Conservation (phyloP, 352 stramenopile species). For the Poterioochromonas sp. region DNA sequence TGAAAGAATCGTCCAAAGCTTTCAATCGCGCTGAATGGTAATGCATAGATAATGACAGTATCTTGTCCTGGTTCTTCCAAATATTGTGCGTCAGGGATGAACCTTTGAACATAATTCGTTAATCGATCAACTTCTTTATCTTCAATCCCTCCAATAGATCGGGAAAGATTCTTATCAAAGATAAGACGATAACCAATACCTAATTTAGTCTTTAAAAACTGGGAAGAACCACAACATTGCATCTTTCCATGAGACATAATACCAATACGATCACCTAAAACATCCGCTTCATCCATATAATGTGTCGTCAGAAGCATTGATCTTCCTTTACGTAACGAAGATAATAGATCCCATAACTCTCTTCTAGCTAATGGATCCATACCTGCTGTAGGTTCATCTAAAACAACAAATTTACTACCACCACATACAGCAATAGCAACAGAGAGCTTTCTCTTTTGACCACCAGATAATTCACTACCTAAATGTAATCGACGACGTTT, state of each 20-base stretch:
- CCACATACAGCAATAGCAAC: conserved; percentile 89
- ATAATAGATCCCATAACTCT: conserved; percentile 83
- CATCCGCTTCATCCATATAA: conserved; percentile 74
- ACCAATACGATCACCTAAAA: conserved; percentile 71
- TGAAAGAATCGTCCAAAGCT: conserved; percentile 60
- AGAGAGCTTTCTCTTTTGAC: conserved; percentile 86
- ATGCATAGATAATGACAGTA: conserved; percentile 55
- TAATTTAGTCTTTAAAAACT: conserved; percentile 86
- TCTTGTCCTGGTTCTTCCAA: conserved; percentile 43
- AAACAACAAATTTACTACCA: conserved; percentile 70
- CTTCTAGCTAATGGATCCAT: conserved; percentile 88
- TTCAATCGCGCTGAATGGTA: conserved; percentile 50
- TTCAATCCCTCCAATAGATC: background rate
- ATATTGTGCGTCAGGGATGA: background rate
- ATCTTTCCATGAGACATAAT: conserved; percentile 83
- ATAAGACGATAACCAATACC: conserved; percentile 73
- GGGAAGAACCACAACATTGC: conserved; percentile 62
- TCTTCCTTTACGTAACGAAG: conserved; percentile 27
- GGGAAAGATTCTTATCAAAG: conserved; percentile 41
- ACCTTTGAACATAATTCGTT: background rate
- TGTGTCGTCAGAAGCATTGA: conserved; percentile 17
- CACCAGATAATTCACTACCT: conserved; percentile 47
- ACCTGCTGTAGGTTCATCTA: conserved; percentile 80
- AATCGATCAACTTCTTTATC: conserved; percentile 1
- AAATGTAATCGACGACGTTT: background rate